A percentile compares a stretch with the other conserved stretches of the same genome.
Evolutionary conservation across 306 rosid species (phyloP).

Genomic region (Hylodesmum podocarpum): DNA sequence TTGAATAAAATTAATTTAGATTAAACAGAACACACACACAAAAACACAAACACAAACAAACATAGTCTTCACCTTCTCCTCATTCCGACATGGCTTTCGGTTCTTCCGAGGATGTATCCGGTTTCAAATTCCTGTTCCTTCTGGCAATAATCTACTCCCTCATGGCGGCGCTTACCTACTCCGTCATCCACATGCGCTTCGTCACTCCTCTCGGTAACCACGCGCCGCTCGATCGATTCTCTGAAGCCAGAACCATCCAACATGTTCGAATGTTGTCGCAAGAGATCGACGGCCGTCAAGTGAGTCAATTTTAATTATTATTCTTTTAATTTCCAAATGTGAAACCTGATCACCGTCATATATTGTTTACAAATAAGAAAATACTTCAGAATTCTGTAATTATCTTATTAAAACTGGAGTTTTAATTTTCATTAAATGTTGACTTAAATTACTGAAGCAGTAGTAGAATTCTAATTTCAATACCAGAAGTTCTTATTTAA

Average conservation of each 20-base stretch:
- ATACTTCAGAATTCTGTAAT: too few species aligned
- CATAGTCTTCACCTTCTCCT: neutral
- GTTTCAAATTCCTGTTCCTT: slow-evolving; percentile 60
- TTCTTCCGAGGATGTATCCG: slow-evolving; percentile 55
- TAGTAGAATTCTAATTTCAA: too few species aligned
- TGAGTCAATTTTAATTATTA: slow-evolving; percentile 22
- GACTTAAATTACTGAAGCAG: too few species aligned
- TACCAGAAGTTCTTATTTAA: too few species aligned
- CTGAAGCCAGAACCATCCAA: slow-evolving; percentile 80
- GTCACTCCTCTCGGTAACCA: slow-evolving; percentile 60
- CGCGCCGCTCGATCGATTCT: slow-evolving; percentile 84
- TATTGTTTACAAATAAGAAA: neutral
- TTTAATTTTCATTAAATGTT: too few species aligned
- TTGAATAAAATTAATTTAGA: too few species aligned
- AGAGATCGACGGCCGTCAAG: slow-evolving; percentile 95
- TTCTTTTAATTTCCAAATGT: neutral
- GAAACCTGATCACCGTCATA: neutral
- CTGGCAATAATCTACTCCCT: slow-evolving; percentile 59
- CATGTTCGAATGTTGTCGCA: slow-evolving; percentile 76
- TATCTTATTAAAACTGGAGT: too few species aligned
- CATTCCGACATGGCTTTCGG: slow-evolving; percentile 52
- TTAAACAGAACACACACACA: neutral
- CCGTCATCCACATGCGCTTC: slow-evolving; percentile 76
- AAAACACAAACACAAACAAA: neutral
- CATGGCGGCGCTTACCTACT: slow-evolving; percentile 59